Evolutionary conservation across 805 yeast species (phyloP), one percentile per base, ranked within the genome.

Genomic region (Metschnikowia gelsemii): DNA sequence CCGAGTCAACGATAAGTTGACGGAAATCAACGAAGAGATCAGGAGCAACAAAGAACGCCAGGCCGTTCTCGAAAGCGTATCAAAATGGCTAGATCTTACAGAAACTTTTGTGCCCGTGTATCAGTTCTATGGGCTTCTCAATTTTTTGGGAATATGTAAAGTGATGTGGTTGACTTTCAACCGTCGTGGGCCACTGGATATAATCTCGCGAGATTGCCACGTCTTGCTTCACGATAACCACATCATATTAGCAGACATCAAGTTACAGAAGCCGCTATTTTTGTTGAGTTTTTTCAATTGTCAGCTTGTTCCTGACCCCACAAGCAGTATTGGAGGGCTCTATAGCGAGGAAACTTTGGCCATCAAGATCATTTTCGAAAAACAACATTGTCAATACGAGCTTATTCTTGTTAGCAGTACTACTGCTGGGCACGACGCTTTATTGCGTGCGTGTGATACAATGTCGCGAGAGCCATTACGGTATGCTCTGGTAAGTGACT

Each of bases 11-110:
- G 32, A 11, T 6, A 33, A 25, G 17, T 30, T 47, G 21, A 21
- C 31, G 4, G 36, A 37, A 20, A 40, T 47, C 43, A 41, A 47
- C 25, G 25, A 28, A 4, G 46, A 47, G 9, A 44, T 47, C 27
- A 19, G 19, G 11, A 27, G 18, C n/a, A 20, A 40, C 23, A 37
- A 40, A 16, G 39, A 38, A 24, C 38, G 37, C 16, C 43, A 32
- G 31, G 34, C 21, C 2, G 36, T 41, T n/a, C 37, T 41, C n/a
- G 45, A 30, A 16, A 35, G 25, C 32, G 33, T 31, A 3, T n/a
- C 40, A 8, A 25, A 27, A n/a, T 26, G 36, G 30, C 25, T 41
- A 11, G 45, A 41, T 18, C 33, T 41, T 4, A 31, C 45, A 2
- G 37, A 25, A 2, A 27, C 33, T 7, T 5, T 12, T 12, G 30